Conservation (phyloP, 192 early-diverging fungal species). For the Rhizophagus sp. region DNA sequence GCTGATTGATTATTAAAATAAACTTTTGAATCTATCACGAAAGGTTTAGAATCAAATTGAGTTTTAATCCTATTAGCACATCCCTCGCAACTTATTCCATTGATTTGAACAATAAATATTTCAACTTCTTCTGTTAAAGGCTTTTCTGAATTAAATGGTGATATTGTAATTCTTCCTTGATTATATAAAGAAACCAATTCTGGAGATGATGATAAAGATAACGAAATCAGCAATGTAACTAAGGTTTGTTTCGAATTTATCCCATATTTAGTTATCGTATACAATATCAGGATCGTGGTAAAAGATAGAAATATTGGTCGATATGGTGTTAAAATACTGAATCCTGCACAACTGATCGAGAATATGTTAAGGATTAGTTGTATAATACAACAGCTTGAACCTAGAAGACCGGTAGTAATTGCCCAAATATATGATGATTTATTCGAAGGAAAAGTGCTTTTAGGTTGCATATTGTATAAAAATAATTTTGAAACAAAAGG, state of each 20-base stretch:
- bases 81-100: slow-evolving; percentile 52
- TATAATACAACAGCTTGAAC: slow-evolving; percentile 54
- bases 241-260: slow-evolving; percentile 29
- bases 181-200: slow-evolving; percentile 47
- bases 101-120: slow-evolving; percentile 26
- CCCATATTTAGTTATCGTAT: slow-evolving; percentile 34
- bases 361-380: slow-evolving; percentile 54
- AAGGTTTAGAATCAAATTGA: slow-evolving; percentile 27
- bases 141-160: background rate
- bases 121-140: background rate
- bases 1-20: slow-evolving; percentile 40
- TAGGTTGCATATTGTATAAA: background rate
- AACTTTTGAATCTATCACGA: slow-evolving; percentile 39
- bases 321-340: slow-evolving; percentile 52
- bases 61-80: slow-evolving; percentile 54
- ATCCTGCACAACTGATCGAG: slow-evolving; percentile 57
- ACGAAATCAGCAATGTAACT: slow-evolving; percentile 22
- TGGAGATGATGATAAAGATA: slow-evolving; percentile 42
- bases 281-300: slow-evolving; percentile 31
- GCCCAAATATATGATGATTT: slow-evolving; percentile 35
- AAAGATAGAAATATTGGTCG: slow-evolving; percentile 43
- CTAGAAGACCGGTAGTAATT: slow-evolving; percentile 38
- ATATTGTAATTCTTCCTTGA: slow-evolving; percentile 14
- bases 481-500: too few relatives aligned
- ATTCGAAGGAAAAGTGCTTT: background rate